These are phyloP conservation scores for Calonectria crousiana DNA, from an alignment of 2,329 filamentous ascomycete genomes.

Conservation along the genomic window DNA sequence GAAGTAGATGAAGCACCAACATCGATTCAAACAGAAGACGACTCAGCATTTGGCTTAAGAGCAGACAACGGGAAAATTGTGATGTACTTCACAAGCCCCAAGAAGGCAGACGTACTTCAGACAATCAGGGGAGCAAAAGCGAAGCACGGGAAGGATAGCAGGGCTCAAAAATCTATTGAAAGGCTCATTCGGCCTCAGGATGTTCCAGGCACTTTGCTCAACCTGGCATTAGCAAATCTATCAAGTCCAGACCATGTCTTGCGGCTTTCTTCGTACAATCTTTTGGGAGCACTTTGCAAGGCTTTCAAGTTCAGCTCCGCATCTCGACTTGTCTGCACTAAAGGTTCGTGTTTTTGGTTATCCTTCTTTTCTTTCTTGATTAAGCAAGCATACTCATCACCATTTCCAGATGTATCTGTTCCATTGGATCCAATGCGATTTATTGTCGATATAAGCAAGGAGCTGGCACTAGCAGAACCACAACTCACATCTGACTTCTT, in stretches of 20 bases:
- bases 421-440: conserved; percentile 73
- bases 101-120: conserved; percentile 73
- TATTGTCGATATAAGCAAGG: conserved; percentile 74
- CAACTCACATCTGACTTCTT: conserved; percentile 77
- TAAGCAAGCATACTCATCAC: conserved; percentile 1
- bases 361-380: background rate
- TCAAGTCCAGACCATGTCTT: conserved; percentile 71
- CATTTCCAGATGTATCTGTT: conserved; percentile 68
- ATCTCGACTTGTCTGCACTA: conserved; percentile 71
- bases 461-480: conserved; percentile 72
- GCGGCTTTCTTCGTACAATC: conserved; percentile 74
- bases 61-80: conserved; percentile 78
- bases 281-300: conserved; percentile 74
- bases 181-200: conserved; percentile 77
- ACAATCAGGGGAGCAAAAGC: conserved; percentile 73
- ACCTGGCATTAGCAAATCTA: conserved; percentile 75
- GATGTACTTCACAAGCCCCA: conserved; percentile 78
- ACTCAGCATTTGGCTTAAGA: conserved; percentile 74
- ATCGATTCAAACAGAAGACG: conserved; percentile 74
- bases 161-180: conserved; percentile 72
- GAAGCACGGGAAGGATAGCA: conserved; percentile 73
- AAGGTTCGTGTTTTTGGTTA: conserved; percentile 57
- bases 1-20: conserved; percentile 77
- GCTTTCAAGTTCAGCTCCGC: conserved; percentile 76
- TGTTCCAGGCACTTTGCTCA: conserved; percentile 76